A percentile compares a stretch with the other conserved stretches of the same genome.
These are phyloP conservation scores for Cichorium intybus DNA, from an alignment of 140 eudicot species.

Conservation along the genomic window DNA sequence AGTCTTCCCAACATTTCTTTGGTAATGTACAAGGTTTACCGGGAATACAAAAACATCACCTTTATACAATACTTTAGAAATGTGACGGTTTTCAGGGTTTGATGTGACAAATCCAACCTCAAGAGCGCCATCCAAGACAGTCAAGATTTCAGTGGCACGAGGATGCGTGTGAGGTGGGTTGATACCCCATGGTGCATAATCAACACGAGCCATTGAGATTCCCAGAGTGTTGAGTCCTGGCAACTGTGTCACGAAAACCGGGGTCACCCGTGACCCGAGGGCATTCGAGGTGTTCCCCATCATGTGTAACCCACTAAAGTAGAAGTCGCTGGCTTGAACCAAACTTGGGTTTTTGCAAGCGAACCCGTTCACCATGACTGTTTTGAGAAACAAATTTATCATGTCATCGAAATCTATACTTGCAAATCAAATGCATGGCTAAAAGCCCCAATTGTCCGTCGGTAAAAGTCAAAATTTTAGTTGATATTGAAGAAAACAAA, in stretches of 20 bases:
- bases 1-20: slow-evolving; percentile 12
- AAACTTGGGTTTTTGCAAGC: slow-evolving; percentile 21
- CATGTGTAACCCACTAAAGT: slow-evolving; percentile 27
- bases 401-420: neutral
- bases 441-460: no score
- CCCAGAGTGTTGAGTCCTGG: slow-evolving; percentile 38
- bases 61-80: slow-evolving; percentile 12
- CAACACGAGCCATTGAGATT: slow-evolving; percentile 34
- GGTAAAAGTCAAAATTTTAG: no score
- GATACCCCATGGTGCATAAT: slow-evolving; percentile 26
- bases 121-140: slow-evolving; percentile 25
- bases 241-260: slow-evolving; percentile 16
- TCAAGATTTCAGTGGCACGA: slow-evolving; percentile 33
- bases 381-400: neutral
- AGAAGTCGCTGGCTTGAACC: slow-evolving; percentile 27
- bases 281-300: slow-evolving; percentile 33
- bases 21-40: slow-evolving; percentile 26
- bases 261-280: slow-evolving; percentile 12
- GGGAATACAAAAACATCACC: slow-evolving; percentile 39
- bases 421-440: no score
- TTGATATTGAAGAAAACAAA: no score
- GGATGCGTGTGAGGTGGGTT: slow-evolving; percentile 33
- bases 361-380: slow-evolving; percentile 20
- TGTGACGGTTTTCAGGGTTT: slow-evolving; percentile 28
- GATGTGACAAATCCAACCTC: slow-evolving; percentile 33